A percentile compares a stretch with the other conserved stretches of the same genome.
phyloP scores from a whole-genome alignment of 2,329 filamentous ascomycete genomes.

The Paecilomyces sp. region DNA sequence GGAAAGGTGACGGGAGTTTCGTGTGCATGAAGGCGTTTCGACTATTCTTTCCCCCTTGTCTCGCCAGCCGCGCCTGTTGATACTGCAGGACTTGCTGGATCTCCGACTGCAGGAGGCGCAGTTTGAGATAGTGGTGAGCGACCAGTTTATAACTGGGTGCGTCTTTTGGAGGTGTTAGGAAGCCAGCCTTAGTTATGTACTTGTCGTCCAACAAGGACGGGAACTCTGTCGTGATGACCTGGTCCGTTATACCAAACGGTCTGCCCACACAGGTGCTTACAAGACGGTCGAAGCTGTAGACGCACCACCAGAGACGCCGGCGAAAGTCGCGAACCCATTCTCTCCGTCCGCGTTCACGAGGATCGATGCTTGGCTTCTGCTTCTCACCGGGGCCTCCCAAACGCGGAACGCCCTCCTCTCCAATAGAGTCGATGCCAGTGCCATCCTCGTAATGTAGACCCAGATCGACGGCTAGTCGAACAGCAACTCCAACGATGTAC shows the following conservation, averaged over 20 bases:
- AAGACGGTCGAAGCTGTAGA: slow-evolving; percentile 89
- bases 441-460: slow-evolving; percentile 91
- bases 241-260: slow-evolving; percentile 91
- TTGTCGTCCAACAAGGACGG: slow-evolving; percentile 82
- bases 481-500: slow-evolving; percentile 95
- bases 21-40: slow-evolving; percentile 69
- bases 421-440: slow-evolving; percentile 51
- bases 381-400: slow-evolving; percentile 13
- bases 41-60: slow-evolving; percentile 57
- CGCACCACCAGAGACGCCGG: slow-evolving; percentile 91
- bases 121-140: slow-evolving; percentile 83
- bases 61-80: slow-evolving; percentile 75
- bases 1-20: slow-evolving; percentile 73
- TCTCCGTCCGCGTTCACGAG: slow-evolving; percentile 57
- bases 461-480: slow-evolving; percentile 82
- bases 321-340: slow-evolving; percentile 83
- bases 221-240: slow-evolving; percentile 92
- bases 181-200: slow-evolving; percentile 74
- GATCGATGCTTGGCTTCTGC: slow-evolving; percentile 34
- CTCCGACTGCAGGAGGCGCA: slow-evolving; percentile 85
- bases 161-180: slow-evolving; percentile 54
- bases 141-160: slow-evolving; percentile 83
- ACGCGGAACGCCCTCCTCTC: slow-evolving; percentile 25
- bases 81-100: slow-evolving; percentile 91
- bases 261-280: slow-evolving; percentile 90